Conservation (phyloP, 495 filamentous ascomycete species). For the Neurospora sp. region DNA sequence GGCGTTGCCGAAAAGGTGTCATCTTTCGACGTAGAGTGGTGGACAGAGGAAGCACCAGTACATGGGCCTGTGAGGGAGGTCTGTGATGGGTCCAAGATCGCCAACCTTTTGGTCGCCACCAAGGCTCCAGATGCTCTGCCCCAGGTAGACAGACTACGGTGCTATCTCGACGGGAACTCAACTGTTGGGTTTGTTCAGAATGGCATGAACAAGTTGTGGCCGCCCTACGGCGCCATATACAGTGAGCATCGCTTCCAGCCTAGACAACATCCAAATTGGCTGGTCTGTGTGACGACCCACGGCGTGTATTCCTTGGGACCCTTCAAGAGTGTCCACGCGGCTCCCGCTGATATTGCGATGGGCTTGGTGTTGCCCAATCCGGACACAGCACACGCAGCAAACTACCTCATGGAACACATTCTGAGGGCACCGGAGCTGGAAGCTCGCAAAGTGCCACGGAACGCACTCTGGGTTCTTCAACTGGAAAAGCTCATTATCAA, state of each 20-base stretch:
- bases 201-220: conserved; percentile 62
- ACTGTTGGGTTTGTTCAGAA: conserved; percentile 75
- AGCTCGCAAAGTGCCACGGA: conserved; percentile 31
- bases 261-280: conserved; percentile 51
- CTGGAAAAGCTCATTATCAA: conserved; percentile 62
- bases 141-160: conserved; percentile 47
- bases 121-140: conserved; percentile 53
- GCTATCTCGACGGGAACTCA: conserved; percentile 51
- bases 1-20: conserved; percentile 22
- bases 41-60: conserved; percentile 22
- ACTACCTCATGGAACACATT: conserved; percentile 17
- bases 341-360: conserved; percentile 40
- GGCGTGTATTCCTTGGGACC: conserved; percentile 47
- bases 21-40: conserved; percentile 45
- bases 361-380: conserved; percentile 17
- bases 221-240: conserved; percentile 42
- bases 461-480: conserved; percentile 43
- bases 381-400: not conserved
- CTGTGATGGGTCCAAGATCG: conserved; percentile 35
- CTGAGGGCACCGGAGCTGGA: conserved; percentile 26
- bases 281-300: conserved; percentile 60
- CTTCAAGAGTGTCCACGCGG: conserved; percentile 56
- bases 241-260: conserved; percentile 12
- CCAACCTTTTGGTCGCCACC: conserved; percentile 62
- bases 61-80: conserved; percentile 16